Evolutionary conservation across 129 eudicot genomes (phyloP), one percentile per base, ranked within the genome.

Genomic region (Saussurea involucrata): DNA sequence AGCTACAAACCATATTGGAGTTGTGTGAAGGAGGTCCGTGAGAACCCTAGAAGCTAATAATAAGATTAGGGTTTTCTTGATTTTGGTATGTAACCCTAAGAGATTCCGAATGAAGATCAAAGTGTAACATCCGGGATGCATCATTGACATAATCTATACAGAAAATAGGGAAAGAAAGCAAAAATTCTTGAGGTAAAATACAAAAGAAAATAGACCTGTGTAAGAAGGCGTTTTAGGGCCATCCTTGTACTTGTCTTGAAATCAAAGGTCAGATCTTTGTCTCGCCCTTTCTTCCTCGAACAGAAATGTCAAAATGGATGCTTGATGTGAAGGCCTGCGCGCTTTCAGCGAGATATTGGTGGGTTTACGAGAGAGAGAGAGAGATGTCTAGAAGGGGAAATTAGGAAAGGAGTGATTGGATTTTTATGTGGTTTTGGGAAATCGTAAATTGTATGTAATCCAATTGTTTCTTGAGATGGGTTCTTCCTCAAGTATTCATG

Each of bases 201-300:
- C 3, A 31, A 32, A 24, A n/a, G 64, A 65, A 22, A 17, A 4
- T 22, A 55, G 63, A 80, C 84, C 84, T 80, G 84, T 13, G 72
- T 66, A 67, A 80, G 75, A 76, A 80, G 84, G 75, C 79, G 79
- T 73, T 67, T 80, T 66, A 80, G 79, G 75, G 63, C 84, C 84
- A 80, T 80, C 20, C 11, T 79, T 44, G 18, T 36, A n/a, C 73
- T 66, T 27, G 3, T 10, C 15, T 78, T 57, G 8, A 61, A 79
- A 79, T 63, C 15, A 71, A 63, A 80, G 75, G 29, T 66, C 46
- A 66, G 79, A 73, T 73, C 75, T 66, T 73, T 58, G 61, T 78
- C 65, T 7, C 34, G 11, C 71, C 71, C 61, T 75, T 75, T 65
- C 58, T 25, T 65, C 72, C 49, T 66, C 25, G 80, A 49, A 46